phyloP scores from a whole-genome alignment of 2,329 filamentous ascomycete genomes.

The Exophiala calicioides region DNA sequence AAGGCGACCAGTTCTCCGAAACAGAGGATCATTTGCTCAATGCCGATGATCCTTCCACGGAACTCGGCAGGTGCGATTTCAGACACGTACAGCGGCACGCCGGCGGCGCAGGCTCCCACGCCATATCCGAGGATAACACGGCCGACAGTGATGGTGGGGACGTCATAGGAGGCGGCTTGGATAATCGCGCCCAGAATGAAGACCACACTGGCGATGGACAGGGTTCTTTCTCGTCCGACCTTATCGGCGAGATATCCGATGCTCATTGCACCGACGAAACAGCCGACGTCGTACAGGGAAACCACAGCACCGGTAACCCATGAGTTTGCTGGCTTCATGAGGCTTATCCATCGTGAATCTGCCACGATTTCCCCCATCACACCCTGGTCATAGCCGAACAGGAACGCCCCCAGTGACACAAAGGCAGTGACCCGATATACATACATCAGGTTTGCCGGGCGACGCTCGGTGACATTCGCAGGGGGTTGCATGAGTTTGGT shows the following conservation, averaged over 20 bases:
- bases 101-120: constrained; percentile 50
- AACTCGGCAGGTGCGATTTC: constrained; percentile 43
- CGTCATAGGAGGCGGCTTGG: constrained; percentile 39
- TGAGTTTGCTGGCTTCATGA: constrained; percentile 31
- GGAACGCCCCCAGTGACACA: constrained; percentile 23
- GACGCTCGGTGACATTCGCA: not conserved
- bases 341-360: constrained; percentile 33
- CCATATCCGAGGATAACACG: constrained; percentile 53
- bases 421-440: constrained; percentile 15
- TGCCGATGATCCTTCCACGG: constrained; percentile 42
- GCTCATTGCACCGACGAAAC: constrained; percentile 26
- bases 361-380: constrained; percentile 37
- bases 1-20: constrained; percentile 45
- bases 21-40: constrained; percentile 49
- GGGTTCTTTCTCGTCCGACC: constrained; percentile 7
- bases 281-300: constrained; percentile 42
- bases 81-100: constrained; percentile 50
- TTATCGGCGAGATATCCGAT: constrained; percentile 12
- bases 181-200: constrained; percentile 16
- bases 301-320: constrained; percentile 39
- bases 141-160: constrained; percentile 51
- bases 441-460: constrained; percentile 9
- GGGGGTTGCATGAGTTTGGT: constrained; percentile 6
- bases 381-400: constrained; percentile 39
- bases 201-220: constrained; percentile 10